Percentiles rank a stretch among this genome's conserved stretches.
phyloP scores from a whole-genome alignment of 768 basidiomycete species.

The Pleurotus ostreatus region DNA sequence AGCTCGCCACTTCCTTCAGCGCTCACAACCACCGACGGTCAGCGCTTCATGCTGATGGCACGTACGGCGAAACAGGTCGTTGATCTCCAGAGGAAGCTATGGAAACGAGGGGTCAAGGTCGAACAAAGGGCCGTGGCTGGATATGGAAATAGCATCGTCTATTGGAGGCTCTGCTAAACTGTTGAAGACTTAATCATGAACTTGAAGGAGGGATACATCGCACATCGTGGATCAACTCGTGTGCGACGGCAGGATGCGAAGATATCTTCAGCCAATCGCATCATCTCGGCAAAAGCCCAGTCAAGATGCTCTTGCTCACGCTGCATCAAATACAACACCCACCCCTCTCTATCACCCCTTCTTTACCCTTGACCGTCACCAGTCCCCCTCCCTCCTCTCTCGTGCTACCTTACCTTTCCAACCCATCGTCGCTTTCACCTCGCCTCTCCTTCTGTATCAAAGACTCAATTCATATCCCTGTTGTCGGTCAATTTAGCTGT shows the following conservation, averaged over 20 bases:
- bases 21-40: slow-evolving; percentile 48
- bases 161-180: slow-evolving; percentile 53
- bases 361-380: slow-evolving; percentile 10
- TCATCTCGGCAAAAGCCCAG: slow-evolving; percentile 3
- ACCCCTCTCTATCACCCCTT: background rate
- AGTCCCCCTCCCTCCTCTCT: slow-evolving; percentile 11
- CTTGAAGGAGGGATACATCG: background rate
- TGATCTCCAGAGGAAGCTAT: slow-evolving; percentile 57
- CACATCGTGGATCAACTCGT: background rate
- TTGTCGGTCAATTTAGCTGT: background rate
- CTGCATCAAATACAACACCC: slow-evolving; percentile 2
- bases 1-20: slow-evolving; percentile 51
- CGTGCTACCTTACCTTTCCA: slow-evolving; percentile 3
- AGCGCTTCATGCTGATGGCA: slow-evolving; percentile 54
- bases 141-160: slow-evolving; percentile 60
- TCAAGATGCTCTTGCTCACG: background rate
- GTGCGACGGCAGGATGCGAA: background rate
- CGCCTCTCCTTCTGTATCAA: background rate
- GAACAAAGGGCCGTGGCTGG: slow-evolving; percentile 64
- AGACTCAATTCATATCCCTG: background rate
- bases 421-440: background rate
- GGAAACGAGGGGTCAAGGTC: slow-evolving; percentile 56
- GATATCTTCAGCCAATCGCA: background rate
- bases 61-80: slow-evolving; percentile 47
- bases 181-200: background rate